Evolutionary conservation across 495 filamentous ascomycete genomes (phyloP), one percentile per base, ranked within the genome.

Genomic region (Lophiostoma macrostomum): DNA sequence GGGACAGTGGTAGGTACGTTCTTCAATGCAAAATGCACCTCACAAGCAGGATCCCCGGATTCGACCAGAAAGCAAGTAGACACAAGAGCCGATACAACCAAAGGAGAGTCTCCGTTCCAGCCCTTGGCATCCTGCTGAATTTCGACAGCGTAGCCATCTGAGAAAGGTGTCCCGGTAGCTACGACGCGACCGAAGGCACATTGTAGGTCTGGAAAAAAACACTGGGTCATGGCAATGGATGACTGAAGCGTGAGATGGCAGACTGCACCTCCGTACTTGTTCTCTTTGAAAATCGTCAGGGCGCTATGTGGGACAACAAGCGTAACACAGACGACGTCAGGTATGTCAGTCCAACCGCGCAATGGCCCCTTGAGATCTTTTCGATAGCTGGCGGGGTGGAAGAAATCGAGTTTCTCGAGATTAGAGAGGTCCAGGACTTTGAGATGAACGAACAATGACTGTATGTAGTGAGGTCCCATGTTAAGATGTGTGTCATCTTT

Each of bases 201-300:
- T 25, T 43, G 39, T 4, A 43, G 2, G n/a, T 43, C 39, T 27
- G 39, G 39, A 16, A 43, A 43, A 14, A 43, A n/a, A 14, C 24
- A 27, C 5, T 27, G 39, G 5, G 20, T 4, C 6, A 5, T 11
- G 22, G 5, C 6, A 14, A 5, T 5, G 4, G 13, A 25, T 13
- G 19, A 27, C 2, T 22, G 39, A 5, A 43, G 2, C 5, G 22
- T 24, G 22, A 43, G 25, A 2, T 43, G 39, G 29, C 39, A 43
- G 22, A 29, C 8, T 2, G 39, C 22, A 3, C 4, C 4, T 25
- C 39, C 39, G 16, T 5, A 7, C 2, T 43, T 23, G 2, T 12
- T 13, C 2, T 25, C 29, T 11, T 28, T 3, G n/a, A 43, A 43
- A 19, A 40, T 6, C 5, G 20, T 11, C 4, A 48, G 12, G 1